phyloP scores from a whole-genome alignment of 2,329 filamentous ascomycete species.

The Fusarium nanum region DNA sequence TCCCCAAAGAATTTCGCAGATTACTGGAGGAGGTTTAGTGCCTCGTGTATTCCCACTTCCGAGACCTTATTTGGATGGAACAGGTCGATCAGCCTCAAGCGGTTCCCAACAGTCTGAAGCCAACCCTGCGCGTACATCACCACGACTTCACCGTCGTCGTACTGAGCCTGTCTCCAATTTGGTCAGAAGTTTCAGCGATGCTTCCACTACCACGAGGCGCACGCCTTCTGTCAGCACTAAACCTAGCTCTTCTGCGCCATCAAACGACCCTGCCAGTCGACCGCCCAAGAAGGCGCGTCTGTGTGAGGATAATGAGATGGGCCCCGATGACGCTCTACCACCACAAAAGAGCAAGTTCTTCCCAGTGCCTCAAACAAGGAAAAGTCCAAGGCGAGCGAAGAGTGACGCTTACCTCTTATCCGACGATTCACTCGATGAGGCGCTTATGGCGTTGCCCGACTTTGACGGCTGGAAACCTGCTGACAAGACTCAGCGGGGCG shows the following conservation, averaged over 20 bases:
- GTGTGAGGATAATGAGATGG: slow-evolving; percentile 61
- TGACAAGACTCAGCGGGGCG: slow-evolving; percentile 51
- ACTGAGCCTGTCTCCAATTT: slow-evolving; percentile 65
- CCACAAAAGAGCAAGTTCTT: slow-evolving; percentile 68
- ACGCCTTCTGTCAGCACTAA: slow-evolving; percentile 25
- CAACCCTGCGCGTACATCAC: slow-evolving; percentile 48
- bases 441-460: slow-evolving; percentile 63
- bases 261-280: slow-evolving; percentile 47
- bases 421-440: slow-evolving; percentile 69
- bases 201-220: slow-evolving; percentile 31
- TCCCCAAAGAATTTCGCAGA: slow-evolving; percentile 58
- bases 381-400: slow-evolving; percentile 48
- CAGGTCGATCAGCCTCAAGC: slow-evolving; percentile 37
- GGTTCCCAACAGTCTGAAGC: slow-evolving; percentile 27
- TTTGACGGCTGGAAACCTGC: slow-evolving; percentile 60
- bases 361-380: slow-evolving; percentile 47
- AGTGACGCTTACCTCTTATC: slow-evolving; percentile 62
- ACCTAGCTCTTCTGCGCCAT: slow-evolving; percentile 20
- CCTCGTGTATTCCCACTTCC: slow-evolving; percentile 70
- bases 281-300: slow-evolving; percentile 69
- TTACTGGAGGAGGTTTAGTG: slow-evolving; percentile 62
- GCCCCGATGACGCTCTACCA: slow-evolving; percentile 49
- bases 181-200: slow-evolving; percentile 48
- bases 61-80: slow-evolving; percentile 64
- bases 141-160: slow-evolving; percentile 60